Base-by-base conservation (phyloP, 2,329 filamentous ascomycete genomes). In the Harringtonia aguacate region DNA sequence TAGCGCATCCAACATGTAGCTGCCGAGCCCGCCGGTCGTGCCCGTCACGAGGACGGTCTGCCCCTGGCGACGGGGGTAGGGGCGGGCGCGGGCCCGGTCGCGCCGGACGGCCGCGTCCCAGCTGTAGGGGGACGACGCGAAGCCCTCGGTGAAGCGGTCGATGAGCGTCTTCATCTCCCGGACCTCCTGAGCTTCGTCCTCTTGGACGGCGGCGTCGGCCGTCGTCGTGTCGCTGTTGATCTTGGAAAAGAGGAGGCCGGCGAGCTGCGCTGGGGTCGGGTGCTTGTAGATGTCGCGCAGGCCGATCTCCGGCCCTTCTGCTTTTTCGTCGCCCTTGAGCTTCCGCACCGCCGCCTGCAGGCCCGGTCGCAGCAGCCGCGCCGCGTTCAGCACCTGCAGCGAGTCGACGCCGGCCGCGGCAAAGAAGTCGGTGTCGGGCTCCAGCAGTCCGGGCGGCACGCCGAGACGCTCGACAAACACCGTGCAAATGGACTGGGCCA, bases 1-100 rank as follows among this genome's bases (percentile, higher is more conserved):
- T 15, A 55, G 38, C 40, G 24, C 24, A 27, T 68, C 56, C 3
- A 74, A 58, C 36, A 73, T 55, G 51, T 73, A 72, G 3, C 61
- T 66, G 0, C 71, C 71, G 17, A 75, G 50, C 10, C 64, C 66
- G 10, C 70, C 70, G 0, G 71, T 74, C 6, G 64, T 67, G 13
- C 68, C 72, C 0, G 69, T 74, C 20, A 75, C 53, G 4, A 68
- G 38, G 4, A 73, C 61, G 3, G 58, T 65, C 43, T 71, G 60
- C 31, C 59, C 58, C n/a, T 3, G 17, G 12, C 28, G 8, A 1
- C 47, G 43, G 1, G 63, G 56, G 2, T 56, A 44, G 3, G 58
- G 55, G 36, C 61, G 61, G 38, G 52, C 46, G 33, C 39, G n/a
- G n/a, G n/a, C n/a, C n/a, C n/a, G n/a, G n/a, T n/a, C n/a, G n/a